Evolutionary conservation across 129 eudicot genomes (phyloP), one percentile per base, ranked within the genome.

Genomic region (Chrysanthemum lavandulifolium): DNA sequence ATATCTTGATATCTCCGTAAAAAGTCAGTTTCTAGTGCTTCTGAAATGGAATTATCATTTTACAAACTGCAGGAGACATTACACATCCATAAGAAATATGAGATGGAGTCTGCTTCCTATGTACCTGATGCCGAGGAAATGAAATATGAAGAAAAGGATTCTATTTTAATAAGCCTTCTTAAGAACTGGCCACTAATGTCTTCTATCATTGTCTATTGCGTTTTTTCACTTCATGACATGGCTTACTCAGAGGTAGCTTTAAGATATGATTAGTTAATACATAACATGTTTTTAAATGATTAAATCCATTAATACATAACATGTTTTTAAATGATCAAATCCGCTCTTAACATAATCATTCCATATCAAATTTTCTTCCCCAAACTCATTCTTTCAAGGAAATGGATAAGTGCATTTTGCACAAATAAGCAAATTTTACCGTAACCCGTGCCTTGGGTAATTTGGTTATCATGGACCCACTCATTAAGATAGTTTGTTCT

Each of bases 141-240:
- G 49, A 25, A 45, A 14, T 27, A 48, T 53, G 74, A 76, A 64
- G 69, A 61, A 51, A 73, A 27, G n/a, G 61, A 77, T 58, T 45
- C 77, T 6, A 64, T 74, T 47, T 7, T 53, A 25, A 16, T 53
- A 54, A 88, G 96, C 76, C 91, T 95, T 13, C 31, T 82, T 49
- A 95, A 73, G 85, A 94, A 95, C 79, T 86, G 99, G 99, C 89
- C 96, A 4, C 74, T 95, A 52, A 95, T 95, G 96, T 90, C 99
- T 31, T 88, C 96, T 53, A 81, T 95, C 61, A 69, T 90, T 6
- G 89, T 90, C 52, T 95, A 95, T 36, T 90, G 99, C 14, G 78
- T 90, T 73, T 90, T 95, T 82, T 83, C 94, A n/a, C 94, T 88
- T 59, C 97, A 88, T 62, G 96, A 94, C 74, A 94, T 88, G 88